Evolutionary conservation across 257 asterid genomes (phyloP).

Genomic region (Eucommia ulmoides): DNA sequence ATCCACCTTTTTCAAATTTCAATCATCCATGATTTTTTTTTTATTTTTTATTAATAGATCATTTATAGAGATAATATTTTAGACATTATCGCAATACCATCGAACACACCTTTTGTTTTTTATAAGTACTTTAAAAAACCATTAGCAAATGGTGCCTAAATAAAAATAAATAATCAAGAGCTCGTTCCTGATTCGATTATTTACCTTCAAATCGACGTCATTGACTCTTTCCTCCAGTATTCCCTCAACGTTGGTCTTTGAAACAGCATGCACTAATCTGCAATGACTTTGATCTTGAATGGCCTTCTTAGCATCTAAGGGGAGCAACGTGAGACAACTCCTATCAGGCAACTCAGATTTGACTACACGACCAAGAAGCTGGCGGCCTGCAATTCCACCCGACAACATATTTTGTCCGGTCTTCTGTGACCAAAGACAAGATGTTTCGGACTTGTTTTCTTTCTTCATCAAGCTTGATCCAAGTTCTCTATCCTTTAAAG

Average conservation of each 20-base stretch:
- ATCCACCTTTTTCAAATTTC: too few species aligned
- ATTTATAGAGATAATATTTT: slow-evolving; percentile 6
- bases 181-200: too few species aligned
- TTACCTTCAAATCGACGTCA: slow-evolving; percentile 35
- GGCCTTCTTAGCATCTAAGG: slow-evolving; percentile 31
- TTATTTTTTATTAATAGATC: too few species aligned
- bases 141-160: too few species aligned
- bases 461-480: slow-evolving; percentile 19
- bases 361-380: slow-evolving; percentile 23
- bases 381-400: slow-evolving; percentile 19
- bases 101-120: too few species aligned
- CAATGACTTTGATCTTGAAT: slow-evolving; percentile 24
- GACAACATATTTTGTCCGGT: slow-evolving; percentile 24
- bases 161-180: too few species aligned
- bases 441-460: slow-evolving; percentile 30
- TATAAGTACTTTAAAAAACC: too few species aligned
- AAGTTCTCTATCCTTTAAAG: slow-evolving; percentile 30
- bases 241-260: slow-evolving; percentile 21
- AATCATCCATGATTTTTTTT: too few species aligned
- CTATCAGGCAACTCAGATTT: slow-evolving; percentile 34
- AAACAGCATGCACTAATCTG: slow-evolving; percentile 25
- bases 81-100: slow-evolving; percentile 2
- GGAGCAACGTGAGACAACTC: slow-evolving; percentile 17
- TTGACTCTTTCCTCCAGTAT: slow-evolving; percentile 28
- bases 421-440: slow-evolving; percentile 39